phyloP scores from a whole-genome alignment of 129 eudicot species.

The Apium graveolens region DNA sequence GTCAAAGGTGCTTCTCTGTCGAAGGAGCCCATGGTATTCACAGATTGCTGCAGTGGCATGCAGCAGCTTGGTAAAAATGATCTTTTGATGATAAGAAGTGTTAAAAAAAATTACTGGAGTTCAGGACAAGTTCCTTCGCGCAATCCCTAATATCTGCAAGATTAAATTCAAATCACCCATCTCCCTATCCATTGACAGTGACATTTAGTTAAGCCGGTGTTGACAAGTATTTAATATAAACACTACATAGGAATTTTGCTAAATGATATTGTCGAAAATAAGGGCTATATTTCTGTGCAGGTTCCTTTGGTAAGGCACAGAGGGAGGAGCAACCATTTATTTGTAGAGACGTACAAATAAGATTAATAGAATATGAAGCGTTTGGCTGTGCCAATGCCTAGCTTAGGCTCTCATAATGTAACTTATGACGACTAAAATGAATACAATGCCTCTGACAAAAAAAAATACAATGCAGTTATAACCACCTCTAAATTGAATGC shows the following conservation, averaged over 20 bases:
- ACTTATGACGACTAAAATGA: not conserved
- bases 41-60: too few relatives aligned
- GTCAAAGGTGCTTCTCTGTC: too few relatives aligned
- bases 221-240: too few relatives aligned
- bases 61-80: too few relatives aligned
- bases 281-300: conserved; percentile 17
- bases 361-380: not conserved
- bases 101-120: too few relatives aligned
- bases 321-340: conserved; percentile 2
- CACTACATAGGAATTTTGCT: not conserved
- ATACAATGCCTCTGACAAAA: too few relatives aligned
- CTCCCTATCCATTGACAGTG: conserved; percentile 24
- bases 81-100: too few relatives aligned
- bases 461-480: too few relatives aligned
- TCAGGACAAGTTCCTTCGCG: conserved; percentile 19
- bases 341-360: conserved; percentile 17
- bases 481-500: too few relatives aligned
- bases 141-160: conserved; percentile 29
- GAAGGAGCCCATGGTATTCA: too few relatives aligned
- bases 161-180: conserved; percentile 33
- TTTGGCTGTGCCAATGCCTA: conserved; percentile 4
- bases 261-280: not conserved
- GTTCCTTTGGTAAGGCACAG: conserved; percentile 19
- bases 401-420: not conserved
- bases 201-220: conserved; percentile 13